A percentile compares a stretch with the other conserved stretches of the same genome.
phyloP scores from a whole-genome alignment of 2,329 filamentous ascomycete species.

The Didymella sp. region DNA sequence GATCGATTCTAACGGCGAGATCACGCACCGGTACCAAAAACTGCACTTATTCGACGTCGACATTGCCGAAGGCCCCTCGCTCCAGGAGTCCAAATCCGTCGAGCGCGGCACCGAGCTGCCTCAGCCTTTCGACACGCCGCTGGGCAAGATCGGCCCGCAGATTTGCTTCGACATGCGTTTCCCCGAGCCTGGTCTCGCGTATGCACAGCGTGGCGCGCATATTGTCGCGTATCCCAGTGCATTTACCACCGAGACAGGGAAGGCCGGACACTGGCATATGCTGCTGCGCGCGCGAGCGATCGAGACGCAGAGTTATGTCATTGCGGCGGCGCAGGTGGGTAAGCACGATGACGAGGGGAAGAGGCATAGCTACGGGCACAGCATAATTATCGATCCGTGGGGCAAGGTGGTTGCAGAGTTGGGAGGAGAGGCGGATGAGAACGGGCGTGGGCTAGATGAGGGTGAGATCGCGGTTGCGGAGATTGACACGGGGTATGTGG shows the following conservation, averaged over 20 bases:
- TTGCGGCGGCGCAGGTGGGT: conserved; percentile 83
- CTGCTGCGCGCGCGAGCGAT: conserved; percentile 82
- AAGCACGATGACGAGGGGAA: conserved; percentile 69
- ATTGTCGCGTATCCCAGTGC: conserved; percentile 87
- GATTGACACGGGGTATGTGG: conserved; percentile 61
- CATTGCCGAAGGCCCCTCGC: conserved; percentile 62
- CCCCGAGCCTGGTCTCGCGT: conserved; percentile 73
- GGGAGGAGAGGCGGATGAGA: conserved; percentile 56
- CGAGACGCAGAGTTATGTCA: conserved; percentile 85
- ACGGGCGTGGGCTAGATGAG: conserved; percentile 42
- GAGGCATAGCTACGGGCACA: conserved; percentile 83
- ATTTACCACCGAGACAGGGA: conserved; percentile 85
- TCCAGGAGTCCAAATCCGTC: conserved; percentile 72
- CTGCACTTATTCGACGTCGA: conserved; percentile 85
- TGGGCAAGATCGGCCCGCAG: conserved; percentile 78
- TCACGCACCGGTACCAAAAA: conserved; percentile 79
- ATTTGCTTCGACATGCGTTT: conserved; percentile 95
- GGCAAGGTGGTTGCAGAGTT: conserved; percentile 74
- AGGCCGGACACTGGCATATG: conserved; percentile 79
- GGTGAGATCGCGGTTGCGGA: conserved; percentile 58
- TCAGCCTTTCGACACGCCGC: conserved; percentile 72
- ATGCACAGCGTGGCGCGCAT: conserved; percentile 72
- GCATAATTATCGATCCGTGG: conserved; percentile 87
- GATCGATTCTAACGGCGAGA: conserved; percentile 67
- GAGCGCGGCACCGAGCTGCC: conserved; percentile 63